Conservation (phyloP, 2,329 filamentous ascomycete species). For the Paracorniculantispora psalliotae region DNA sequence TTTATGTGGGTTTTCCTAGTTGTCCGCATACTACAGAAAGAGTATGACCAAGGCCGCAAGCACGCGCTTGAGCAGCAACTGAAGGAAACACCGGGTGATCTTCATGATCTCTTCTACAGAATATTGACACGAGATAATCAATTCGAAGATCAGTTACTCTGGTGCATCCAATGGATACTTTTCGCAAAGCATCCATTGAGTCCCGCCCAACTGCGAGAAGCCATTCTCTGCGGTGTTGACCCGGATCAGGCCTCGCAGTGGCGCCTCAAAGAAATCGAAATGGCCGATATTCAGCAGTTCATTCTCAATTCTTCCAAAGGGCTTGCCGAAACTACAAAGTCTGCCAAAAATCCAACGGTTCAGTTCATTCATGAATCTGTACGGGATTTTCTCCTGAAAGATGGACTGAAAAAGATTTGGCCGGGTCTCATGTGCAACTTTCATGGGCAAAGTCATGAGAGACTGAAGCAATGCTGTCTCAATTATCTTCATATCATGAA, state of each 20-base stretch:
- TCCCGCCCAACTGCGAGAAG: constrained; percentile 38
- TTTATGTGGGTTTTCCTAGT: constrained; percentile 44
- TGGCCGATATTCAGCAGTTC: constrained; percentile 30
- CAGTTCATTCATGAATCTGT: constrained; percentile 50
- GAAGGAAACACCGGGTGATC: constrained; percentile 29
- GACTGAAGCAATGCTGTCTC: constrained; percentile 17
- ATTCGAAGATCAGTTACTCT: constrained; percentile 34
- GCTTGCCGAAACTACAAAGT: constrained; percentile 34
- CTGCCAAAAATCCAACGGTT: constrained; percentile 19
- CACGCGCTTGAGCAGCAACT: constrained; percentile 25
- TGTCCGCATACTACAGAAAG: constrained; percentile 32
- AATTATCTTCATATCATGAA: neutral
- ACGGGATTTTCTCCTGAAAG: constrained; percentile 38
- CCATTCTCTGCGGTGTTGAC: constrained; percentile 9
- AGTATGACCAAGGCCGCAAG: constrained; percentile 24
- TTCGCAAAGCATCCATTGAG: constrained; percentile 40
- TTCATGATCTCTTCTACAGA: constrained; percentile 45
- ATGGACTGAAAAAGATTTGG: constrained; percentile 21
- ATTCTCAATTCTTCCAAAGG: constrained; percentile 41
- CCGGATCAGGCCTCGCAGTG: constrained; percentile 11
- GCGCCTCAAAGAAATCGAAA: constrained; percentile 19
- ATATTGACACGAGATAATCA: constrained; percentile 44
- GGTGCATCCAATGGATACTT: constrained; percentile 49
- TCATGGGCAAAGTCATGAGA: constrained; percentile 12
- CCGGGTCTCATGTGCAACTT: neutral